Conservation (phyloP, 305 asterid genomes). For the Petunia hybrid region DNA sequence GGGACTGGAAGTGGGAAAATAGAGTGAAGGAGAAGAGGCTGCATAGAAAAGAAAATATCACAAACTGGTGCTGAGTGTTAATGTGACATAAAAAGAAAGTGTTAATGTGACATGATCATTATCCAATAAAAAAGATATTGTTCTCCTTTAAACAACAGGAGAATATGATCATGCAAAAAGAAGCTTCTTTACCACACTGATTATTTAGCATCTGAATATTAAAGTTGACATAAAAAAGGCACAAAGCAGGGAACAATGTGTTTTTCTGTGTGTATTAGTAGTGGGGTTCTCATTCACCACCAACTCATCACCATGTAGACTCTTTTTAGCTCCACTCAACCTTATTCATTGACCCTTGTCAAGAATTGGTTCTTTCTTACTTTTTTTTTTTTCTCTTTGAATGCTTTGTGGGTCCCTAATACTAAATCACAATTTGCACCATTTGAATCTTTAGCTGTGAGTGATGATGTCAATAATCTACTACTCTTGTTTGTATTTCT, state of each 20-base stretch:
- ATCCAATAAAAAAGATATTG: slow-evolving; percentile 33
- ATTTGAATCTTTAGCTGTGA: slow-evolving; percentile 34
- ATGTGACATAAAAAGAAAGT: too few relatives aligned
- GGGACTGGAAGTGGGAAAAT: too few relatives aligned
- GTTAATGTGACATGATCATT: slow-evolving; percentile 33
- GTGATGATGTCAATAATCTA: slow-evolving; percentile 43
- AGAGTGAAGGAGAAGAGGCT: too few relatives aligned
- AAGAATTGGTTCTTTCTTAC: slow-evolving; percentile 26
- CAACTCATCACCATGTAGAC: slow-evolving; percentile 51
- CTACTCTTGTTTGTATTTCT: slow-evolving; percentile 38
- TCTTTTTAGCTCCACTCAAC: slow-evolving; percentile 43
- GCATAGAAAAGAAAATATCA: too few relatives aligned
- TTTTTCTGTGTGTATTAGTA: slow-evolving; percentile 42
- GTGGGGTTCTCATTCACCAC: slow-evolving; percentile 80
- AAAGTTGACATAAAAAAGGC: slow-evolving; percentile 38
- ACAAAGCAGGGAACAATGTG: slow-evolving; percentile 34
- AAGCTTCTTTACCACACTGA: slow-evolving; percentile 46
- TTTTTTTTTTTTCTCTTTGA: slow-evolving; percentile 35
- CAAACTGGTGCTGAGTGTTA: too few relatives aligned
- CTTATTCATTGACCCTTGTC: slow-evolving; percentile 43
- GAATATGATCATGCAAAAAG: slow-evolving; percentile 49
- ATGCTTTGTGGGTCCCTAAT: slow-evolving; percentile 57
- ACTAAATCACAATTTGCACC: slow-evolving; percentile 14
- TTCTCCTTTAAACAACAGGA: slow-evolving; percentile 40
- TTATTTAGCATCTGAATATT: slow-evolving; percentile 66